Evolutionary conservation across 2,329 filamentous ascomycete species (phyloP), one percentile per base, ranked within the genome.

Genomic region (Helminthosporium solani): DNA sequence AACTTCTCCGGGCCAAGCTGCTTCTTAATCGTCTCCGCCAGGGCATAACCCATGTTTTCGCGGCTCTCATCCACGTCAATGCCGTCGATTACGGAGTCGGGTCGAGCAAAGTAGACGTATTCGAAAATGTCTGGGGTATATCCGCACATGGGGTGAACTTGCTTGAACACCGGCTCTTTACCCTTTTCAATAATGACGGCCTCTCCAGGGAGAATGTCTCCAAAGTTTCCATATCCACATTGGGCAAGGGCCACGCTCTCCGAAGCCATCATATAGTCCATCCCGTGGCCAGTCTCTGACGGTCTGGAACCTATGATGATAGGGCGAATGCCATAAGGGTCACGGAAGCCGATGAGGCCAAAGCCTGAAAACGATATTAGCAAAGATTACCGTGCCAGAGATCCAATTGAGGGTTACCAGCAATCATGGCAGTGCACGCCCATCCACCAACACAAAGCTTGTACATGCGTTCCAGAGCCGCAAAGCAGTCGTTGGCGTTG

Each of bases 111-210:
- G 73, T 96, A 96, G 47, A 95, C 86, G 54, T 85, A 90, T 71
- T 95, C 88, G 61, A 95, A 94, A 50, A 90, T 87, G 66, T 96
- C 90, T 1, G 90, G 90, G 1, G 87, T 84, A 64, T 95, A 95
- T 14, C 79, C 77, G 58, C 81, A 78, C 56, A 79, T 78, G 48
- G 80, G 72, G 33, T 84, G 81, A 12, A 96, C 83, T 69, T 95
- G 89, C 52, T 79, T 77, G 75, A 91, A 94, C 38, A 85, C 79
- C 1, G 89, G 88, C 43, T 78, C 75, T 40, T 81, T 78, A 33
- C 88, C 88, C 73, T 95, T 95, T 61, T 86, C 78, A 52, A 95
- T 85, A 63, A 95, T 90, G 51, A 95, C 88, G 2, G 89, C 90
- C 72, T 95, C 82, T 18, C 91, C 90, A 0, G 90, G 90, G 43